Conservation (phyloP, 768 basidiomycete species). For the Amanita muscaria region DNA sequence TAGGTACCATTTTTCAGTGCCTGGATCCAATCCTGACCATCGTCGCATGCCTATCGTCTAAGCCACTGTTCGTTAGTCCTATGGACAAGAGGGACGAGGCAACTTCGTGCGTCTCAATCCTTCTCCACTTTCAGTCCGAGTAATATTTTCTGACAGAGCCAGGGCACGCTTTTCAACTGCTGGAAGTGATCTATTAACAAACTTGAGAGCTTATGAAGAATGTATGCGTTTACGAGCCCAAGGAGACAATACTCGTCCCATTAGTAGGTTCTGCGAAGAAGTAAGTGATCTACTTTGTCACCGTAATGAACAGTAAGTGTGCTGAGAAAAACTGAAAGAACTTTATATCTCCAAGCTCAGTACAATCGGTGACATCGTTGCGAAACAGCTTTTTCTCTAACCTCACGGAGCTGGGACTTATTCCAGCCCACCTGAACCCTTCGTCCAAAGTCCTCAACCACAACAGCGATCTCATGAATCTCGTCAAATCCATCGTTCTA, state of each 20-base stretch:
- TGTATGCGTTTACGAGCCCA: conserved; percentile 42
- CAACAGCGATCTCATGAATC: conserved; percentile 58
- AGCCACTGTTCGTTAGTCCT: conserved; percentile 77
- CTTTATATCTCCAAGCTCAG: conserved; percentile 66
- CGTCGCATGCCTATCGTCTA: conserved; percentile 77
- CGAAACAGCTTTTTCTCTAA: conserved; percentile 70
- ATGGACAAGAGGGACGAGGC: conserved; percentile 81
- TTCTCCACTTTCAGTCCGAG: not conserved
- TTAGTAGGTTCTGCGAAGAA: conserved; percentile 64
- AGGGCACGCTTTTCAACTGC: conserved; percentile 57
- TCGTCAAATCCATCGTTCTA: conserved; percentile 77
- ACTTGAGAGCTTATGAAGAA: conserved; percentile 66
- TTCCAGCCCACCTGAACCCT: conserved; percentile 38
- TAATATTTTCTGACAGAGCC: conserved; percentile 39
- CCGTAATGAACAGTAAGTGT: too few species aligned
- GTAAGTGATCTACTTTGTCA: conserved; percentile 29
- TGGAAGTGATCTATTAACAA: conserved; percentile 82
- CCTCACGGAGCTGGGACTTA: conserved; percentile 63
- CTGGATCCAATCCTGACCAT: conserved; percentile 75
- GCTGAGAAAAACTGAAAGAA: too few species aligned
- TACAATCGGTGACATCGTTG: conserved; percentile 73
- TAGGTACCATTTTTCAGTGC: conserved; percentile 78
- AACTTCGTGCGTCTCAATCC: conserved; percentile 37
- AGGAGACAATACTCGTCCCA: conserved; percentile 35
- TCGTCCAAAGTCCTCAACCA: conserved; percentile 46